phyloP scores from a whole-genome alignment of 2,329 filamentous ascomycete genomes.

The Trichoderma semiorbis region DNA sequence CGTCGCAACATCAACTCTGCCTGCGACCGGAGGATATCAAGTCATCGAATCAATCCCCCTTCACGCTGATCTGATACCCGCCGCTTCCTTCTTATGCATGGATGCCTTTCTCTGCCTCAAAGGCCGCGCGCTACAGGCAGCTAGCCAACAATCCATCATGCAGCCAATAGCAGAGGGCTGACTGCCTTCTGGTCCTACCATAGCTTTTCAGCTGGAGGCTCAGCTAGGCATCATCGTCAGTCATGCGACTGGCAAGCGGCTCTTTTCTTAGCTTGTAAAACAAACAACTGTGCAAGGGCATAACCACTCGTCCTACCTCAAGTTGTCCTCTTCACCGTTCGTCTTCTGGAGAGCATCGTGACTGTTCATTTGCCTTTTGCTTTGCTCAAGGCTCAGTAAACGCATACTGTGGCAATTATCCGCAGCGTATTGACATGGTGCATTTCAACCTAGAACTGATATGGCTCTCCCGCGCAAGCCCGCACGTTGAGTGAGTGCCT shows the following conservation, averaged over 20 bases:
- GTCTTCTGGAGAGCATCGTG: neutral
- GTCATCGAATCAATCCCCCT: neutral
- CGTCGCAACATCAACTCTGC: neutral
- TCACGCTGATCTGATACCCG: neutral
- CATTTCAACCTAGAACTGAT: conserved; percentile 15
- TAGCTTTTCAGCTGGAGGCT: conserved; percentile 11
- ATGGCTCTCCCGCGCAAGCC: conserved; percentile 10
- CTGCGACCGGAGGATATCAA: neutral
- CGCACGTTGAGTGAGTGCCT: conserved; percentile 18
- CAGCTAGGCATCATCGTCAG: conserved; percentile 8
- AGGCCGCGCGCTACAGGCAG: neutral
- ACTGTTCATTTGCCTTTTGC: neutral
- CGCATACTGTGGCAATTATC: neutral
- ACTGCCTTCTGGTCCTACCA: conserved; percentile 3
- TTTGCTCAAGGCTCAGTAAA: neutral
- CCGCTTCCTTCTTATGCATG: conserved; percentile 6
- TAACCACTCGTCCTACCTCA: neutral
- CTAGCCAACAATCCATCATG: neutral
- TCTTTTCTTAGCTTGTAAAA: conserved; percentile 3
- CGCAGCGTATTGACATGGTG: neutral
- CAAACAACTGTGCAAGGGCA: neutral
- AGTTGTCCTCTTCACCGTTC: neutral
- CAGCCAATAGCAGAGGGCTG: conserved; percentile 9
- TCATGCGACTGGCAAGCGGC: conserved; percentile 11
- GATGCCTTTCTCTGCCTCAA: conserved; percentile 10